Conservation (phyloP, 345 rosid genomes). For the Hevea brasiliensis region DNA sequence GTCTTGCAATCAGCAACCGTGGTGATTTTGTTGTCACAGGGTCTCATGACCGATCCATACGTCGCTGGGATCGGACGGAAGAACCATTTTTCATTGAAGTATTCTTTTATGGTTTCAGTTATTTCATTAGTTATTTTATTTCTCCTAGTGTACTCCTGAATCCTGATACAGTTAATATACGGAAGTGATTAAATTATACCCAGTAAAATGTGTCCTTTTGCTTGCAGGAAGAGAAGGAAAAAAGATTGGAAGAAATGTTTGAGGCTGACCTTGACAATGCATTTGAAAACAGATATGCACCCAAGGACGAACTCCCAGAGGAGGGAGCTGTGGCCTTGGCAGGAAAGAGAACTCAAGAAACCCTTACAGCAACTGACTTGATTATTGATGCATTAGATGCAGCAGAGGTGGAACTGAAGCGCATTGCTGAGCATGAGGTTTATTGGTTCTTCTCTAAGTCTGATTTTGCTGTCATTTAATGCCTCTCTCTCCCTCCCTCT, state of each 20-base stretch:
- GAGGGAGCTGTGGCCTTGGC: constrained; percentile 93
- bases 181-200: neutral
- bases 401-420: constrained; percentile 66
- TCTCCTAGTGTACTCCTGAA: neutral
- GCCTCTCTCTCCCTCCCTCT: too few relatives aligned
- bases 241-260: constrained; percentile 87
- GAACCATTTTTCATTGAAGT: constrained; percentile 98
- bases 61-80: constrained; percentile 98
- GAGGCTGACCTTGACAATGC: constrained; percentile 81
- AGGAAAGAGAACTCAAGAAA: constrained; percentile 77
- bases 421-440: constrained; percentile 74
- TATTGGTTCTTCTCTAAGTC: neutral
- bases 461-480: neutral
- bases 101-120: constrained; percentile 13
- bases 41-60: constrained; percentile 93
- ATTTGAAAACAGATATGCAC: constrained; percentile 55
- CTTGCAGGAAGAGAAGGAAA: constrained; percentile 94
- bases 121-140: neutral
- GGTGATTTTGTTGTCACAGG: constrained; percentile 97
- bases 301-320: constrained; percentile 75
- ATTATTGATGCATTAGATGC: constrained; percentile 76
- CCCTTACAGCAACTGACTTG: constrained; percentile 74
- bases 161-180: constrained; percentile 6
- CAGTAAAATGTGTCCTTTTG: constrained; percentile 10
- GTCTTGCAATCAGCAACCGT: constrained; percentile 79